A percentile compares a stretch with the other conserved stretches of the same genome.
Conservation (phyloP, 108 stramenopile species). For the Discostella stelligeroides region DNA sequence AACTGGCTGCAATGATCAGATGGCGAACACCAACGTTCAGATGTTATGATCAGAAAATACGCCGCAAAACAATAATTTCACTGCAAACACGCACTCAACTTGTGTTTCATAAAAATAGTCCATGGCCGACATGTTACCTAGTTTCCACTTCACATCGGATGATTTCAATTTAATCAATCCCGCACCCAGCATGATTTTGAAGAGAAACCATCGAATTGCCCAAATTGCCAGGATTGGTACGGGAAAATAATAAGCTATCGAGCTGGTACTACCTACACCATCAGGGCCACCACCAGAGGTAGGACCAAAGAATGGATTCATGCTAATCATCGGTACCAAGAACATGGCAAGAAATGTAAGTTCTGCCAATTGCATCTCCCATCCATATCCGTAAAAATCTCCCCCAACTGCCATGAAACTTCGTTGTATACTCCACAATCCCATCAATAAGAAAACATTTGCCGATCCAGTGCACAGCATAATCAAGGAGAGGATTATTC, state of each 20-base stretch:
- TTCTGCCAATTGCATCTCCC: conserved; percentile 75
- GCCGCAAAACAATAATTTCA: not conserved
- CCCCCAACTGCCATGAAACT: conserved; percentile 71
- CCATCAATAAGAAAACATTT: conserved; percentile 62
- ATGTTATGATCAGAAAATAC: not conserved
- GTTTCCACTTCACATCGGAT: conserved; percentile 62
- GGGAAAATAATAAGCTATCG: too few relatives aligned
- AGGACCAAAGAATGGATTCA: conserved; percentile 48
- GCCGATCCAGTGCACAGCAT: conserved; percentile 59
- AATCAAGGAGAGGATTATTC: conserved; percentile 43
- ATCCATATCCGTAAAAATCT: conserved; percentile 67
- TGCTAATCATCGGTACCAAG: conserved; percentile 60
- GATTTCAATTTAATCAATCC: conserved; percentile 65
- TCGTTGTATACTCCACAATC: conserved; percentile 62
- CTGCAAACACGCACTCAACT: conserved; percentile 8
- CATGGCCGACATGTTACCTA: conserved; percentile 60
- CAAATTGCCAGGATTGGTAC: conserved; percentile 51
- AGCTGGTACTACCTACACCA: too few relatives aligned
- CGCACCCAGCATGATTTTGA: conserved; percentile 76
- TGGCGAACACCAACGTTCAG: not conserved
- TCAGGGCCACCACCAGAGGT: not conserved
- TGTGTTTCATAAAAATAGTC: conserved; percentile 76
- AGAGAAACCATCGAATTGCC: conserved; percentile 60
- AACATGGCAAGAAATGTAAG: conserved; percentile 65
- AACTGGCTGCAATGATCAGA: conserved; percentile 33